Evolutionary conservation across 2,329 filamentous ascomycete genomes (phyloP), one percentile per base, ranked within the genome.

Genomic region (Fusarium sublunatum): DNA sequence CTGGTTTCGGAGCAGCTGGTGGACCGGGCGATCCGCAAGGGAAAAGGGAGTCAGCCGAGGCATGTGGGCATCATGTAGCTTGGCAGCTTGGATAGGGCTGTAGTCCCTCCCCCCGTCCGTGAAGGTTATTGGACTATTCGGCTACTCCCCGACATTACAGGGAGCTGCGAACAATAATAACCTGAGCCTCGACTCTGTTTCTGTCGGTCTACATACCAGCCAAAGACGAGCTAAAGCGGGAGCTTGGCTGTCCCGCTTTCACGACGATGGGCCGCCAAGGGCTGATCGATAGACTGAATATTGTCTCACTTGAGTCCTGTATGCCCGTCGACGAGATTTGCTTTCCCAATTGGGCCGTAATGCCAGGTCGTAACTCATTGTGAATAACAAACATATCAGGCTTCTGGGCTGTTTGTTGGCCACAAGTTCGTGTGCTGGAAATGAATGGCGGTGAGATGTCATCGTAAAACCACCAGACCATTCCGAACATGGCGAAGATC

Each of bases 21-120:
- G 55, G 51, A 41, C 45, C 46, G 54, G 54, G 41, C 41, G 47
- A 59, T 60, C 47, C 29, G 38, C 28, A 32, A 26, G 40, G 13
- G 31, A n/a, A 31, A 8, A 29, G 15, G 47, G 22, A 52, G 35
- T 41, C 62, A 58, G 42, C 61, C 61, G 61, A 65, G 43, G 43
- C 7, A 34, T 65, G 61, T 61, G 61, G 61, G 58, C 19, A 35
- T 41, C 36, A 45, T 36, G 43, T 36, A 53, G 36, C 52, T 49
- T 62, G 57, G 32, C 43, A 53, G 36, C 52, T 49, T 62, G 57
- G 32, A 50, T 65, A 65, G 51, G 61, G 61, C 61, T 64, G 56
- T 49, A 36, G n/a, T 53, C 19, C 41, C 36, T 19, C 41, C 36
- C 36, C 39, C 31, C 25, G 40, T 22, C 34, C 12, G 31, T 12